Base-by-base conservation (phyloP, 106 monocot species). In the Posidonia australis region DNA sequence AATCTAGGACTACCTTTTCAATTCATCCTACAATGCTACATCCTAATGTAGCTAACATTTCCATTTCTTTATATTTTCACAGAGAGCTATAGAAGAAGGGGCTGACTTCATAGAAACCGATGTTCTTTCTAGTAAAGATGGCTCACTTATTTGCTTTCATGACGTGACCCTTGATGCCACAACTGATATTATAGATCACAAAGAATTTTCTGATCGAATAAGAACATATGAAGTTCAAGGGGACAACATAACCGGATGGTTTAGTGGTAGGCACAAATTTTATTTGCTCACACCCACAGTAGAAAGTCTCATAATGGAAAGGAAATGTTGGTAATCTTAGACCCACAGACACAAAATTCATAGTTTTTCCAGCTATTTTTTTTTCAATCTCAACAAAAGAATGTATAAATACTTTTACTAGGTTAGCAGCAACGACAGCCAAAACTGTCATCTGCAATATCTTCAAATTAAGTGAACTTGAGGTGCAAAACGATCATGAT, bases 81-180 rank as follows among this genome's bases (percentile, higher is more conserved):
- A 72, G 64, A 72, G 65, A 72, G 90, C 94, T 19, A 96, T 96
- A 53, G 82, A 86, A 72, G 90, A 96, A 74, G 86, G 94, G 23
- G 78, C 90, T 11, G 90, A 96, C 59, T 96, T 96, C 66, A 96
- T 96, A 66, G 94, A 90, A 62, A 82, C 86, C 25, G 94, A 96
- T 63, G 90, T 96, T 32, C 82, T 90, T 74, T 80, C 90, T 13
- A 84, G 52, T 21, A 96, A 90, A 71, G 94, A 96, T 63, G 90
- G 94, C 26, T 28, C 46, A 17, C 79, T 96, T 14, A 80, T 96
- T 58, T 96, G 94, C 65, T 90, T 90, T 48, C 90, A 90, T 82
- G 94, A 96, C 75, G 84, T 87, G 19, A 84, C 36, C 42, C 86
- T 90, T 65, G 94, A 96, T 78, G 59, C 30, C 20, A 96, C 77